These are phyloP conservation scores for Argentina anserina DNA, from an alignment of 306 rosid genomes.

Conservation along the genomic window DNA sequence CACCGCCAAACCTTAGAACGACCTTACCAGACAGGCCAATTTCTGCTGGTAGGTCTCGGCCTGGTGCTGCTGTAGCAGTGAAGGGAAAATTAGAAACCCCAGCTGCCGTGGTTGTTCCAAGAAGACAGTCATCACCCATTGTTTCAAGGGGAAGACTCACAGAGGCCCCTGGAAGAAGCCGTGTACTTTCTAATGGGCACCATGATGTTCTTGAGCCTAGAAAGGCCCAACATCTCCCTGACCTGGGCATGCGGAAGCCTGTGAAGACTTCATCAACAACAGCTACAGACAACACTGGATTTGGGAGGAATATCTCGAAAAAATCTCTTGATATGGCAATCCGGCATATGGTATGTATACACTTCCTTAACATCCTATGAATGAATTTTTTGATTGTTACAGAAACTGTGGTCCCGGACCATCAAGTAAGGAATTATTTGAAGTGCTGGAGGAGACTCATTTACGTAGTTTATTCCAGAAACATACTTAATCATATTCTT, in stretches of 20 bases:
- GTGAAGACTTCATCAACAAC: slow-evolving; percentile 61
- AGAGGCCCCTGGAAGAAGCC: slow-evolving; percentile 59
- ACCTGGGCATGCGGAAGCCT: slow-evolving; percentile 57
- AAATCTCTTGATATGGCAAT: slow-evolving; percentile 96
- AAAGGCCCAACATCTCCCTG: slow-evolving; percentile 52
- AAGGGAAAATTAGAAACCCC: slow-evolving; percentile 64
- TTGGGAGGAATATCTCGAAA: slow-evolving; percentile 91
- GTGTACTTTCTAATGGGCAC: slow-evolving; percentile 60
- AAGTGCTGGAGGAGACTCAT: not conserved
- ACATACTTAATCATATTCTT: not conserved
- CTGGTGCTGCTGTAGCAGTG: slow-evolving; percentile 37
- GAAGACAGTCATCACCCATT: slow-evolving; percentile 76
- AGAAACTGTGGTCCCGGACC: not conserved
- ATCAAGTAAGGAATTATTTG: not conserved
- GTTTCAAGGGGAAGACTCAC: slow-evolving; percentile 73
- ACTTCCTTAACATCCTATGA: slow-evolving; percentile 7
- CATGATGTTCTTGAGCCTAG: slow-evolving; percentile 57
- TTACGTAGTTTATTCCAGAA: not conserved
- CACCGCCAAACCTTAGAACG: slow-evolving; percentile 94
- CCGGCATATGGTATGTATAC: slow-evolving; percentile 76
- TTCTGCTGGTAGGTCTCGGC: slow-evolving; percentile 93
- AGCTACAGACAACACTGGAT: slow-evolving; percentile 69
- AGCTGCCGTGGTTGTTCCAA: slow-evolving; percentile 39
- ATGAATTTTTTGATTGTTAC: not conserved
- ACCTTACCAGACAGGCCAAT: slow-evolving; percentile 90